A percentile compares a stretch with the other conserved stretches of the same genome.
These are phyloP conservation scores for Botrytis fragariae DNA, from an alignment of 2,329 filamentous ascomycete genomes.

Conservation along the genomic window DNA sequence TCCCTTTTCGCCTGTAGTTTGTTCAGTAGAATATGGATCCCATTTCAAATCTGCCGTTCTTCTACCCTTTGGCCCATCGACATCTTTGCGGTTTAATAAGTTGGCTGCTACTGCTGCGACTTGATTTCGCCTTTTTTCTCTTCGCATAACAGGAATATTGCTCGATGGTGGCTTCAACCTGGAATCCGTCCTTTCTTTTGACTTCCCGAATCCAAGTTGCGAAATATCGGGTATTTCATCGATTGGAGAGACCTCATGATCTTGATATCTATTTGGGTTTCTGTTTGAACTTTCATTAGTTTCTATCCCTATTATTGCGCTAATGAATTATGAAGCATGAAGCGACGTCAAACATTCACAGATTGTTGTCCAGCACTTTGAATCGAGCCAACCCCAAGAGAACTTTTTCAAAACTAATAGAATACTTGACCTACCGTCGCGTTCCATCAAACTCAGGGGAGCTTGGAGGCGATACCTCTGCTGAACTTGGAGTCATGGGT, in stretches of 20 bases:
- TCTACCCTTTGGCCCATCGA: constrained; percentile 26
- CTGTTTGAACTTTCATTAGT: constrained; percentile 22
- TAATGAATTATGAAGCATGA: not conserved
- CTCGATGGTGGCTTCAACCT: constrained; percentile 28
- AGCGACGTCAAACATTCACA: not conserved
- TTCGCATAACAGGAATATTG: constrained; percentile 37
- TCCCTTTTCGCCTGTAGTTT: constrained; percentile 55
- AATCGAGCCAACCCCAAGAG: not conserved
- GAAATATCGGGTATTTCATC: constrained; percentile 37
- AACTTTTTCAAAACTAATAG: constrained; percentile 11
- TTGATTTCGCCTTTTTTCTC: constrained; percentile 37
- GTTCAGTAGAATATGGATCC: constrained; percentile 67
- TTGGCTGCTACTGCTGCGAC: constrained; percentile 32
- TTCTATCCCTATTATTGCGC: not conserved
- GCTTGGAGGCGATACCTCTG: constrained; percentile 46
- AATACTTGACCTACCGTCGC: constrained; percentile 32
- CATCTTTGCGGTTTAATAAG: constrained; percentile 30
- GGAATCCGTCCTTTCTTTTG: constrained; percentile 17
- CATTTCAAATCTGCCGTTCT: constrained; percentile 49
- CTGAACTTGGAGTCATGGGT: constrained; percentile 35
- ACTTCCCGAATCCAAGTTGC: constrained; percentile 24
- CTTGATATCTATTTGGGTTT: constrained; percentile 25
- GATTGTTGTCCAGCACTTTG: not conserved
- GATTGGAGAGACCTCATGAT: constrained; percentile 44
- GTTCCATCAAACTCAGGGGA: constrained; percentile 39